Conservation (phyloP, 1,284 basidiomycete species). For the Ustilago xerochloae region DNA sequence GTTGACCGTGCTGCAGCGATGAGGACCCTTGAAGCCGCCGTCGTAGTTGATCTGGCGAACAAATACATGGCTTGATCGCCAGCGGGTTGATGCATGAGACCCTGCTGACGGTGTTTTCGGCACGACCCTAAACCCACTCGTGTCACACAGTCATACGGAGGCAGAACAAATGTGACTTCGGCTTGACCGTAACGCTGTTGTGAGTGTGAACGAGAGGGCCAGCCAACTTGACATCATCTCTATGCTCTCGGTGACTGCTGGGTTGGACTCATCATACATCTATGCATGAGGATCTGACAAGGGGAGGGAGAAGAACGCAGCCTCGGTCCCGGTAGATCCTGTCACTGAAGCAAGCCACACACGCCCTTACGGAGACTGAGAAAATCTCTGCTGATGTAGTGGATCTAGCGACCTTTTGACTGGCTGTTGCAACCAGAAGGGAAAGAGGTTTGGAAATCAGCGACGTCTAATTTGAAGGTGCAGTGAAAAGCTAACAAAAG, state of each 20-base stretch:
- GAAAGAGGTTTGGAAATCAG: slow-evolving; percentile 6
- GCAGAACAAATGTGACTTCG: not conserved
- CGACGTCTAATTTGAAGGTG: slow-evolving; percentile 1
- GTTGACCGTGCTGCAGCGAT: too few relatives aligned
- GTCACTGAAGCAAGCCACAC: not conserved
- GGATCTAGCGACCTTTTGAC: not conserved
- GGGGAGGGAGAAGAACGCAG: not conserved
- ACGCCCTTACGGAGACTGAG: too few relatives aligned
- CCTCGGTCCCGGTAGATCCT: not conserved
- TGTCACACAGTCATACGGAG: not conserved
- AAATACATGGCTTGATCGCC: not conserved
- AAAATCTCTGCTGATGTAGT: slow-evolving; percentile 1
- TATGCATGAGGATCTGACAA: not conserved
- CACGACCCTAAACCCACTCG: not conserved
- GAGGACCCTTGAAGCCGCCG: not conserved
- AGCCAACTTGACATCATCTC: too few relatives aligned
- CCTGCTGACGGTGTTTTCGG: not conserved
- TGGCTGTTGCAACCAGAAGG: not conserved
- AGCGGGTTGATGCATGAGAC: not conserved
- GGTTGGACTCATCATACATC: too few relatives aligned
- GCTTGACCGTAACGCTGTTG: not conserved
- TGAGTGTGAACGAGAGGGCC: too few relatives aligned
- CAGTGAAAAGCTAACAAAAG: too few relatives aligned
- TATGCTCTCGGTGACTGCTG: too few relatives aligned
- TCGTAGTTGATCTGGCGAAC: not conserved